These are phyloP conservation scores for Monilinia fructicola DNA, from an alignment of 2,329 filamentous ascomycete species.

Conservation along the genomic window DNA sequence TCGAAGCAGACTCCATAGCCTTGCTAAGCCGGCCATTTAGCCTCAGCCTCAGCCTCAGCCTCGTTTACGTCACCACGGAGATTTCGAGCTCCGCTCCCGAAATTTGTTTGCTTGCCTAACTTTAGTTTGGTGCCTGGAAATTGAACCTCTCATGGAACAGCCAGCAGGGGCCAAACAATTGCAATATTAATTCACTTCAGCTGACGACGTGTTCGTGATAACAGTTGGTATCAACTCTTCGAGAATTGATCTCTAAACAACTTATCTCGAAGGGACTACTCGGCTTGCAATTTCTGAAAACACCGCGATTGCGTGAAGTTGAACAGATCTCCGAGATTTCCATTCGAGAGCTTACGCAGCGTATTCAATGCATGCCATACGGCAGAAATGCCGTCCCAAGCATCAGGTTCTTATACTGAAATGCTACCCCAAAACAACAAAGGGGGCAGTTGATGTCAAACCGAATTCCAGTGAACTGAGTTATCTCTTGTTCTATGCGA, in stretches of 20 bases:
- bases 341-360: slow-evolving; percentile 10
- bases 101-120: slow-evolving; percentile 7
- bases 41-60: slow-evolving; percentile 8
- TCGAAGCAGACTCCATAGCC: neutral
- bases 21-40: neutral
- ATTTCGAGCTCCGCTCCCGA: neutral
- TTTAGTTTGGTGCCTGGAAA: slow-evolving; percentile 15
- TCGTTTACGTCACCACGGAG: slow-evolving; percentile 15
- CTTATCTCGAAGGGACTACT: neutral
- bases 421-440: slow-evolving; percentile 91
- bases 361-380: slow-evolving; percentile 59
- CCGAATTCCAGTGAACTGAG: slow-evolving; percentile 96
- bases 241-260: neutral
- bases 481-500: slow-evolving; percentile 95
- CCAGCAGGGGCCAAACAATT: slow-evolving; percentile 16
- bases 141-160: slow-evolving; percentile 2
- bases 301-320: slow-evolving; percentile 2
- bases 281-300: slow-evolving; percentile 3
- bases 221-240: slow-evolving; percentile 10
- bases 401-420: slow-evolving; percentile 95
- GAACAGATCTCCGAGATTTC: slow-evolving; percentile 6
- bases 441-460: slow-evolving; percentile 88
- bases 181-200: slow-evolving; percentile 10
- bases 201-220: slow-evolving; percentile 22
- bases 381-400: slow-evolving; percentile 78